phyloP scores from a whole-genome alignment of 2,329 filamentous ascomycete species.

The Xylaria sp. region DNA sequence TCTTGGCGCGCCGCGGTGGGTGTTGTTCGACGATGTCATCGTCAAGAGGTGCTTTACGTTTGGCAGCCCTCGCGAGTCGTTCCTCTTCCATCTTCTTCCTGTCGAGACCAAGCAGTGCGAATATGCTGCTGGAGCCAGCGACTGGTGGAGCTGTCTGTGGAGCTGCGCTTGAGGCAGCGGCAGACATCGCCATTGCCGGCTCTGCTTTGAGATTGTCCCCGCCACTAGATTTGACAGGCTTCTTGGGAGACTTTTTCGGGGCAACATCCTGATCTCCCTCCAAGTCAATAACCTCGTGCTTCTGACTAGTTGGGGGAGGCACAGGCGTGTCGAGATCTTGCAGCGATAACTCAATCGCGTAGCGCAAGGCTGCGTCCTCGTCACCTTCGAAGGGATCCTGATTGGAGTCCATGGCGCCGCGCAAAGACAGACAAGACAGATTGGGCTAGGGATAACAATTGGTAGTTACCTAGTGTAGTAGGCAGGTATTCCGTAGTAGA shows the following conservation, averaged over 20 bases:
- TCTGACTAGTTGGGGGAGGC: conserved; percentile 18
- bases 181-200: not conserved
- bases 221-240: conserved; percentile 7
- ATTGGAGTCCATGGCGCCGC: conserved; percentile 21
- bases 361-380: conserved; percentile 55
- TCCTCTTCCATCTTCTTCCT: conserved; percentile 82
- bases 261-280: conserved; percentile 31
- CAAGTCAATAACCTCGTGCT: conserved; percentile 31
- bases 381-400: conserved; percentile 33
- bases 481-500: too few relatives aligned
- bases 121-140: conserved; percentile 3
- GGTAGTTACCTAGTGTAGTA: too few relatives aligned
- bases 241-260: conserved; percentile 23
- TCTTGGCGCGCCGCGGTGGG: conserved; percentile 21
- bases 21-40: conserved; percentile 14
- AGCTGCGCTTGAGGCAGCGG: not conserved
- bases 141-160: not conserved
- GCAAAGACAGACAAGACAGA: not conserved
- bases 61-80: conserved; percentile 63
- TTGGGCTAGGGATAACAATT: not conserved
- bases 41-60: conserved; percentile 44
- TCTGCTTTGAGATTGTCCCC: conserved; percentile 1
- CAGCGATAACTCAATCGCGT: conserved; percentile 56
- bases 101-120: conserved; percentile 53
- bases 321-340: conserved; percentile 25